Evolutionary conservation across 2,329 filamentous ascomycete genomes (phyloP).

Genomic region (Lizonia empirigonia): DNA sequence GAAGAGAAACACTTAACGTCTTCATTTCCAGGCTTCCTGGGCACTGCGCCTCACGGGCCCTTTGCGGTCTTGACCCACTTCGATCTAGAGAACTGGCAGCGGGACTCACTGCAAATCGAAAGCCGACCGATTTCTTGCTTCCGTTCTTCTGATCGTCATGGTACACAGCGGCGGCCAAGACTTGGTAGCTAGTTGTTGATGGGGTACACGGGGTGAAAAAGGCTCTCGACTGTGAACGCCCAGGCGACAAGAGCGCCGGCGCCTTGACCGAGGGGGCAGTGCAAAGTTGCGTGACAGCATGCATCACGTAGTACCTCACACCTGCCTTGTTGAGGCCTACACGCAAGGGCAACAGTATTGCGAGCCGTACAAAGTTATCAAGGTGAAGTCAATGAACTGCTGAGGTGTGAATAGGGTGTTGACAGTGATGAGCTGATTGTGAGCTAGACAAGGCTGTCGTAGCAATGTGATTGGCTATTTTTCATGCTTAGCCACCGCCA

Average conservation of each 20-base stretch:
- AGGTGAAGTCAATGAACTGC: background rate
- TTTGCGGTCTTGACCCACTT: background rate
- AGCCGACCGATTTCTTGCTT: background rate
- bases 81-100: background rate
- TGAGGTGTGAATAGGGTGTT: background rate
- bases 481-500: background rate
- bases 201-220: background rate
- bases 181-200: background rate
- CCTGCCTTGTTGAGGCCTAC: background rate
- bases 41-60: constrained; percentile 9
- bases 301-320: background rate
- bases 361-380: background rate
- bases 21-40: constrained; percentile 7
- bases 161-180: background rate
- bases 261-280: constrained; percentile 14
- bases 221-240: background rate
- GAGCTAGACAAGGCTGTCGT: background rate
- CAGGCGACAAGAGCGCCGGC: constrained; percentile 10
- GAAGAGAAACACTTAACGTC: background rate
- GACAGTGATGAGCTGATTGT: background rate
- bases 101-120: background rate
- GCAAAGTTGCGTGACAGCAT: constrained; percentile 14
- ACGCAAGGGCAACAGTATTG: background rate
- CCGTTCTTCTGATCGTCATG: background rate
- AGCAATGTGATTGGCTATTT: background rate